Percentiles rank a stretch among this genome's conserved stretches.
phyloP scores from a whole-genome alignment of 208 protist genomes.

The Crithidia expoeki region DNA sequence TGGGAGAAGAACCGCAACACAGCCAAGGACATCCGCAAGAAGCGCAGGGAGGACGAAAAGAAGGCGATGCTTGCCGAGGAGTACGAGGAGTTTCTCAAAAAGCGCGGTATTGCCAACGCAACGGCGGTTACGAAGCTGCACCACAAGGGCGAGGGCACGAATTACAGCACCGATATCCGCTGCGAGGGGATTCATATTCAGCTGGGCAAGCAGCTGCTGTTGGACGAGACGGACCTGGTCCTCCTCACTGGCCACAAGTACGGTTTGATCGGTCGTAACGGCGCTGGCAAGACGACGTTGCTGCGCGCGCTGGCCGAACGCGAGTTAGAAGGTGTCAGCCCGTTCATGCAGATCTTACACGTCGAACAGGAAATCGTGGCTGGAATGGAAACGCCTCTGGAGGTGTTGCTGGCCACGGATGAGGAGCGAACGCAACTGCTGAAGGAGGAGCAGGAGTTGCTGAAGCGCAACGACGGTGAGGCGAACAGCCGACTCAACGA shows the following conservation, averaged over 20 bases:
- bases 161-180: conserved; percentile 86
- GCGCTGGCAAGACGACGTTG: conserved; percentile 94
- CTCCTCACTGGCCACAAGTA: conserved; percentile 94
- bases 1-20: conserved; percentile 90
- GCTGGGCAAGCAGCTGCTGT: conserved; percentile 89
- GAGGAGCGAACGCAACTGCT: conserved; percentile 92
- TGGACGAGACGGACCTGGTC: conserved; percentile 79
- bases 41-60: conserved; percentile 91
- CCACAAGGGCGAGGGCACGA: conserved; percentile 76
- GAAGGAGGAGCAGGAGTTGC: conserved; percentile 91
- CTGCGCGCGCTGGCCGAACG: conserved; percentile 94
- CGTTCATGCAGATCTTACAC: conserved; percentile 97
- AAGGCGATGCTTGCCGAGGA: conserved; percentile 87
- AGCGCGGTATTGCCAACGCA: conserved; percentile 79
- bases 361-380: conserved; percentile 97
- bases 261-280: conserved; percentile 96
- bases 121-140: conserved; percentile 86
- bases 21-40: conserved; percentile 88
- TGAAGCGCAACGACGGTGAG: conserved; percentile 81
- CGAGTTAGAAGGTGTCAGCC: conserved; percentile 94
- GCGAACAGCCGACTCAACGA: conserved; percentile 86
- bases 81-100: conserved; percentile 90
- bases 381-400: conserved; percentile 77
- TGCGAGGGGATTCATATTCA: conserved; percentile 89
- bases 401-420: conserved; percentile 93